These are phyloP conservation scores for Calycina marina DNA, from an alignment of 2,329 filamentous ascomycete genomes.

Conservation along the genomic window DNA sequence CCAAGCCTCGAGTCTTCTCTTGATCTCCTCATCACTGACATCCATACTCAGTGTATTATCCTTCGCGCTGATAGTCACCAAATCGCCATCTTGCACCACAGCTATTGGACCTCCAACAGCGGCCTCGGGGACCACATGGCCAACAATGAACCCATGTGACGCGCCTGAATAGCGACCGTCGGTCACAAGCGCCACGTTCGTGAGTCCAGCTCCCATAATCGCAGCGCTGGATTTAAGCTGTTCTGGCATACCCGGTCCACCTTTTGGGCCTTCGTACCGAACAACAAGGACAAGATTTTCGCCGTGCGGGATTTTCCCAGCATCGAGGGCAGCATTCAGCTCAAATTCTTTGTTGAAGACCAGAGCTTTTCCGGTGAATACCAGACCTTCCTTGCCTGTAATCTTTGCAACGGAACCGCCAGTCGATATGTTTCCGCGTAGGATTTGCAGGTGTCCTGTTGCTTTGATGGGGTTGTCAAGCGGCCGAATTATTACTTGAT, in stretches of 20 bases:
- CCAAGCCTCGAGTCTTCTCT: constrained; percentile 49
- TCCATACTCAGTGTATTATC: constrained; percentile 56
- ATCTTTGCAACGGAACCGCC: constrained; percentile 90
- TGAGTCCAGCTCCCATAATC: constrained; percentile 83
- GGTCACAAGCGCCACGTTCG: constrained; percentile 79
- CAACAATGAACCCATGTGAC: constrained; percentile 84
- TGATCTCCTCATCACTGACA: constrained; percentile 54
- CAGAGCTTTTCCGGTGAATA: constrained; percentile 65
- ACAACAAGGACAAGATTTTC: constrained; percentile 85
- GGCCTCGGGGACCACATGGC: constrained; percentile 84
- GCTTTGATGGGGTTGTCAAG: constrained; percentile 64
- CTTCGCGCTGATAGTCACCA: constrained; percentile 75
- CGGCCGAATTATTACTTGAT: constrained; percentile 71
- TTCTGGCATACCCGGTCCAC: constrained; percentile 92
- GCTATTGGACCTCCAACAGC: constrained; percentile 81
- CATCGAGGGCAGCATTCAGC: constrained; percentile 31
- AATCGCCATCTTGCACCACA: constrained; percentile 64
- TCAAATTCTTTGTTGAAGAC: constrained; percentile 40
- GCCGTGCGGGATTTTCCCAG: constrained; percentile 50
- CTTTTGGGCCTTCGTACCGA: constrained; percentile 85
- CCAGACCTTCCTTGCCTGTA: constrained; percentile 82
- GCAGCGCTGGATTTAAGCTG: constrained; percentile 78
- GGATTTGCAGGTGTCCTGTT: constrained; percentile 77
- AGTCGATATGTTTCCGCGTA: constrained; percentile 77
- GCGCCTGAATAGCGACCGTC: constrained; percentile 85